Conservation (phyloP, 257 asterid species). For the Solanum chmielewskii region DNA sequence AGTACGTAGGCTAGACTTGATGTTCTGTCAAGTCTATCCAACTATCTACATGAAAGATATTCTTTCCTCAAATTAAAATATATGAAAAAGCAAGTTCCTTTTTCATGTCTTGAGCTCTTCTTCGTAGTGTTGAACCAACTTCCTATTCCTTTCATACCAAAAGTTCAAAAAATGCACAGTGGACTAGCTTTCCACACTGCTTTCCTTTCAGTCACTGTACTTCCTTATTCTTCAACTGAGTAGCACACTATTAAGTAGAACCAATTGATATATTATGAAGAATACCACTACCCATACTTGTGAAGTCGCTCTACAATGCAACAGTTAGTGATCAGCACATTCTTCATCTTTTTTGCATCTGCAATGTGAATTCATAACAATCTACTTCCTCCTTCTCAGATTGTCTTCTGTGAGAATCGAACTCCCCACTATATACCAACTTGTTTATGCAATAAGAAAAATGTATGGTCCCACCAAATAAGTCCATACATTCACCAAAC, state of each 20-base stretch:
- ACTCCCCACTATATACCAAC: not conserved
- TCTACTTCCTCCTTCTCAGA: not conserved
- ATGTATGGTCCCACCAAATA: not conserved
- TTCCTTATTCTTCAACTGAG: not conserved
- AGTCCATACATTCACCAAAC: not conserved
- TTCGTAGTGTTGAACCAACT: not conserved
- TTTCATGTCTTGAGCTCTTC: not conserved
- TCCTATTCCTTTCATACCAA: not conserved
- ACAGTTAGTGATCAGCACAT: not conserved
- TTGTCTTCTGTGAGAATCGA: not conserved
- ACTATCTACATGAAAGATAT: not conserved
- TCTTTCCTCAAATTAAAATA: not conserved
- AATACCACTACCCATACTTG: not conserved
- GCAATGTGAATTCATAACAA: not conserved
- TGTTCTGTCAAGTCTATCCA: not conserved
- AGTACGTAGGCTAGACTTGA: not conserved
- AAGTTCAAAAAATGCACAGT: not conserved
- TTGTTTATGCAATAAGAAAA: not conserved
- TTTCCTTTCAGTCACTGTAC: not conserved
- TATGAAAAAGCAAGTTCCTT: not conserved
- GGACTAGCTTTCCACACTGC: not conserved
- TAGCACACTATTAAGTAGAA: not conserved
- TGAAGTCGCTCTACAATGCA: not conserved
- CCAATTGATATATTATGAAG: not conserved
- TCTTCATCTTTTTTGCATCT: not conserved